These are phyloP conservation scores for Elsinoe ampelina DNA, from an alignment of 2,329 filamentous ascomycete genomes.

Conservation along the genomic window DNA sequence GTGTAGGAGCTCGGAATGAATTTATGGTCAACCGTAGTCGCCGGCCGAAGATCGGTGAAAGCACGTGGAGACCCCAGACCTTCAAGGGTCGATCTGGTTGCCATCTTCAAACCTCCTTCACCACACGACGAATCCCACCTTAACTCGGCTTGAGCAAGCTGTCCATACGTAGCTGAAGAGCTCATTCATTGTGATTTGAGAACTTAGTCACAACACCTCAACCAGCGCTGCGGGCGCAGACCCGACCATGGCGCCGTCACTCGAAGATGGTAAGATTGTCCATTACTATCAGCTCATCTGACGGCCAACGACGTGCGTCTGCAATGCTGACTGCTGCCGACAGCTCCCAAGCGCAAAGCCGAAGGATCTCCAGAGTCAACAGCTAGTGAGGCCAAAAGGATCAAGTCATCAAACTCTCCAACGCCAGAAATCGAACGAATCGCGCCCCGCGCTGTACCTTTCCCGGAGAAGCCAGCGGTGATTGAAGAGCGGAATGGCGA, in stretches of 20 bases:
- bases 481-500: constrained; percentile 88
- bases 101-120: not conserved
- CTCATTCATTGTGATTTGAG: not conserved
- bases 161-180: not conserved
- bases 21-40: not conserved
- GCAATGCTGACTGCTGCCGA: not conserved
- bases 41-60: constrained; percentile 4
- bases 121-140: not conserved
- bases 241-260: constrained; percentile 1
- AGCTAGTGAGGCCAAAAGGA: constrained; percentile 51
- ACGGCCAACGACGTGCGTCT: not conserved
- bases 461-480: constrained; percentile 88
- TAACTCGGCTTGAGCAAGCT: too few species aligned
- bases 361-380: constrained; percentile 53
- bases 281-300: not conserved
- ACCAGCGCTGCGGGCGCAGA: too few species aligned
- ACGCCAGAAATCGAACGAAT: constrained; percentile 22
- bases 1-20: not conserved
- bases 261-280: constrained; percentile 1
- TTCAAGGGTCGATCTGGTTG: not conserved
- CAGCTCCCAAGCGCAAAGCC: constrained; percentile 58
- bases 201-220: not conserved
- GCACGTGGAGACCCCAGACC: constrained; percentile 9
- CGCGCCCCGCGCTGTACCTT: constrained; percentile 52
- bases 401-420: constrained; percentile 41